These are phyloP conservation scores for Saturnispora bothae DNA, from an alignment of 805 yeast genomes.

Conservation along the genomic window DNA sequence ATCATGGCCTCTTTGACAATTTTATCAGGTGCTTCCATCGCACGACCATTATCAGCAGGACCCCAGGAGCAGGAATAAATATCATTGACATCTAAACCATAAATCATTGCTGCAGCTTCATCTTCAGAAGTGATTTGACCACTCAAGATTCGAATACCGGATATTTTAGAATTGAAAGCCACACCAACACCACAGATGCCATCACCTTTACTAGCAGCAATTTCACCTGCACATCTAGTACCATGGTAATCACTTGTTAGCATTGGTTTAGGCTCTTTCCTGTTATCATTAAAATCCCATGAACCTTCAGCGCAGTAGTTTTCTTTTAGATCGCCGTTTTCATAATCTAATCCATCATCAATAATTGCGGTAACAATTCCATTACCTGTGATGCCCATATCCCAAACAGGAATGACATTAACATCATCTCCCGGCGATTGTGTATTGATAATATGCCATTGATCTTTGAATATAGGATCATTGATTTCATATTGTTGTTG, in stretches of 20 bases:
- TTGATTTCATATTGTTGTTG: conserved; percentile 46
- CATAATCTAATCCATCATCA: conserved; percentile 89
- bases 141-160: conserved; percentile 84
- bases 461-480: conserved; percentile 76
- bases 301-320: conserved; percentile 74
- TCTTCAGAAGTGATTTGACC: conserved; percentile 74
- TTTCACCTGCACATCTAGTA: conserved; percentile 96
- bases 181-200: conserved; percentile 93
- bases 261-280: conserved; percentile 67
- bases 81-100: conserved; percentile 74
- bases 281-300: conserved; percentile 83
- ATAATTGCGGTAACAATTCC: conserved; percentile 81
- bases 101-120: conserved; percentile 82
- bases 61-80: conserved; percentile 99
- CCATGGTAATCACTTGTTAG: conserved; percentile 85
- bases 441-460: conserved; percentile 88
- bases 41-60: conserved; percentile 83
- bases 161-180: conserved; percentile 76
- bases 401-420: conserved; percentile 82
- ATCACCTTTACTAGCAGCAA: conserved; percentile 76
- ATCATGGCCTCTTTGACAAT: conserved; percentile 73
- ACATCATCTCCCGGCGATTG: conserved; percentile 71
- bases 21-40: conserved; percentile 76
- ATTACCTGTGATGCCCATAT: conserved; percentile 64
- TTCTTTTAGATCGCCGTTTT: conserved; percentile 57